Evolutionary conservation across 805 yeast genomes (phyloP), one percentile per base, ranked within the genome.

Genomic region (Hanseniaspora lindneri): DNA sequence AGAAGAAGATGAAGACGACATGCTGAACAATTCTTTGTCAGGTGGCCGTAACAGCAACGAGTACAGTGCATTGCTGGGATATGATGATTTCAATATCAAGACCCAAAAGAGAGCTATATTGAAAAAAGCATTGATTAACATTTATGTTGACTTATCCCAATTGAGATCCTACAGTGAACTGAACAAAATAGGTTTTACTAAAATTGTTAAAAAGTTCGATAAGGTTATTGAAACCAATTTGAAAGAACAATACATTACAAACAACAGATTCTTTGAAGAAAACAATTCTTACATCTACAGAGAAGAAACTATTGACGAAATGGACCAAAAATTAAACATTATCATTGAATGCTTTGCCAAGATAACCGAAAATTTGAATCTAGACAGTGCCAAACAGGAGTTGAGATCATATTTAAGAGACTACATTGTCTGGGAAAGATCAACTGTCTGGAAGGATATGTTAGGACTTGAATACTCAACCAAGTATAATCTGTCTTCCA

Each of bases 361-460:
- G 56, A 72, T 55, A 59, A 73, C 62, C 52, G 66, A 51, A 54
- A 69, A 57, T 39, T 53, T 54, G 39, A 52, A 56, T 20, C 55
- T 72, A 14, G 74, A 69, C 25, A 56, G 65, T 9, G 76, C 78
- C 29, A 72, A 66, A 54, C 62, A 70, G 3, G 83, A 77, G 56
- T 64, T 80, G 53, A 75, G 76, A 49, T 71, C 79, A 2, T 76
- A 72, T 53, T 66, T 89, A 54, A 74, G 95, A 52, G 96, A 89
- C 58, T 94, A 87, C 61, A 83, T 88, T 41, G 95, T 88, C 17
- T 89, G 95, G 94, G 96, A 88, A 65, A 75, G 97, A 64, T 84
- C 84, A 60, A 88, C 95, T 0, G 95, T 87, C 17, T 88, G 97
- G 97, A 79, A 92, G 57, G 96, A 88, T 61, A 79, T 89, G 80